Percentiles rank a stretch among this genome's conserved stretches.
These are phyloP conservation scores for Phaeophleospora eucalypticola DNA, from an alignment of 2,329 filamentous ascomycete genomes.

Conservation along the genomic window DNA sequence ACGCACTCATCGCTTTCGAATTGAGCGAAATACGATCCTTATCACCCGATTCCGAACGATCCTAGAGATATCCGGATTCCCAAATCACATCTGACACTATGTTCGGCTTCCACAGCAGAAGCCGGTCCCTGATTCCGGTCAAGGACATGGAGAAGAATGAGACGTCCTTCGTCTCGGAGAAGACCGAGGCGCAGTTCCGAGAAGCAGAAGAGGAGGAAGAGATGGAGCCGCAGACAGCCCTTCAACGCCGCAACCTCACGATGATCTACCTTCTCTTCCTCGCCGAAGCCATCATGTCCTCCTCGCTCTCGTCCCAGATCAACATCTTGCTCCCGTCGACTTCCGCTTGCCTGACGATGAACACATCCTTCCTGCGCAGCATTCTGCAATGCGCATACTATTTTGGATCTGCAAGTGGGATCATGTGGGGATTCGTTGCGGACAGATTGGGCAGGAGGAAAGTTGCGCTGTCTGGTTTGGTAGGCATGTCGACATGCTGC, in stretches of 20 bases:
- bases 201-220: constrained; percentile 26
- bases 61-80: no score
- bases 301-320: constrained; percentile 46
- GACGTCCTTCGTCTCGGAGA: constrained; percentile 14
- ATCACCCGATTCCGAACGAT: neutral
- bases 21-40: neutral
- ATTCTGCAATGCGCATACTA: constrained; percentile 48
- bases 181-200: constrained; percentile 7
- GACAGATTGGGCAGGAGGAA: constrained; percentile 42
- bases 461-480: constrained; percentile 43
- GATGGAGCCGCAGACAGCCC: constrained; percentile 14
- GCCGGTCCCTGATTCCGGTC: constrained; percentile 41
- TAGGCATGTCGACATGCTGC: constrained; percentile 43
- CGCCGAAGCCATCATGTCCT: constrained; percentile 49
- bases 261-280: constrained; percentile 46
- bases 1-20: neutral
- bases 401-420: constrained; percentile 42
- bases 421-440: constrained; percentile 44
- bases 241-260: constrained; percentile 31
- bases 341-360: constrained; percentile 42
- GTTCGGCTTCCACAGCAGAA: constrained; percentile 43
- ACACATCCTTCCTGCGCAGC: constrained; percentile 44
- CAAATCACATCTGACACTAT: constrained; percentile 34
- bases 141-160: constrained; percentile 40
- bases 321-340: constrained; percentile 44